These are phyloP conservation scores for Fagopyrum esculentum DNA, from an alignment of 148 eudicot species.

Conservation along the genomic window DNA sequence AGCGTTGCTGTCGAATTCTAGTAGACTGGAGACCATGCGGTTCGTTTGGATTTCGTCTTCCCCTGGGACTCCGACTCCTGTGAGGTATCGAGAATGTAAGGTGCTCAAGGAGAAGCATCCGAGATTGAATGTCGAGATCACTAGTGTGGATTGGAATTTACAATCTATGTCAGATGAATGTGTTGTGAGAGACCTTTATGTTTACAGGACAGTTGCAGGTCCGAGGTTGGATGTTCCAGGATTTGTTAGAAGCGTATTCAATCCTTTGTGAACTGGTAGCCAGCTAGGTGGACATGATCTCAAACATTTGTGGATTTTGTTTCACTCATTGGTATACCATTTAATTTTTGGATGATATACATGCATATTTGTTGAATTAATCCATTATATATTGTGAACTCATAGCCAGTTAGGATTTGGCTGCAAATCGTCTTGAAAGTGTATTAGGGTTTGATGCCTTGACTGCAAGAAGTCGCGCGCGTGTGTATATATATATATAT, in stretches of 20 bases:
- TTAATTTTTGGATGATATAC: no score
- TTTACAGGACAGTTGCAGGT: slow-evolving; percentile 72
- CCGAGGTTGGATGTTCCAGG: slow-evolving; percentile 68
- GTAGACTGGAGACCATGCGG: slow-evolving; percentile 94
- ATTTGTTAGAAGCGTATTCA: slow-evolving; percentile 45
- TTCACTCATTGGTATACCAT: no score
- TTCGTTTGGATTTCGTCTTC: slow-evolving; percentile 99
- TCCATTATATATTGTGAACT: no score
- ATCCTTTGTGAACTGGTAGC: neutral
- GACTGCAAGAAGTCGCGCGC: no score
- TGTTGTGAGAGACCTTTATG: slow-evolving; percentile 67
- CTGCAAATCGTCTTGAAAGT: no score
- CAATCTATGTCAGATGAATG: slow-evolving; percentile 39
- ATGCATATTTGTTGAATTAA: no score
- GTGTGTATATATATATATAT: no score
- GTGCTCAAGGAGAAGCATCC: slow-evolving; percentile 75
- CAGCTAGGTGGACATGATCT: neutral
- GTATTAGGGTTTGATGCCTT: no score
- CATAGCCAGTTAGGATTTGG: no score
- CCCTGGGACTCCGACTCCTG: slow-evolving; percentile 34
- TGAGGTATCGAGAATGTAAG: slow-evolving; percentile 75
- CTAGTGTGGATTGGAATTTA: slow-evolving; percentile 61
- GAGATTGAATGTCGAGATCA: slow-evolving; percentile 80
- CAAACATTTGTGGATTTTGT: no score
- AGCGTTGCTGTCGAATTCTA: slow-evolving; percentile 69